Conservation (phyloP, 371 early-diverging fungal genomes). For the Mycotypha africana region DNA sequence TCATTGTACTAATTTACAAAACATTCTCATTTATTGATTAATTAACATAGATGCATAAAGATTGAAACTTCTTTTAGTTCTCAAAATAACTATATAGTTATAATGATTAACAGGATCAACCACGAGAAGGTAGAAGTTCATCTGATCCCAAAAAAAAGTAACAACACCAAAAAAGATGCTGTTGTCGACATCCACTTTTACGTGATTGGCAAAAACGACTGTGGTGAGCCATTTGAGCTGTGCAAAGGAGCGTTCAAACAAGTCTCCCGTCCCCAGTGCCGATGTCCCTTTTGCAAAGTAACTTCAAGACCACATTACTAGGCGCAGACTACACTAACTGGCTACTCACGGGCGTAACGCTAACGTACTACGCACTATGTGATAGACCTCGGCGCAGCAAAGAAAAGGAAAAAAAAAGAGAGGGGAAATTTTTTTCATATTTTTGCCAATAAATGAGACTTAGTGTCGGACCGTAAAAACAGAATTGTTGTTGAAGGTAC, state of each 20-base stretch:
- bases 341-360: slow-evolving; percentile 5
- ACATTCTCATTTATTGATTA: slow-evolving; percentile 8
- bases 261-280: slow-evolving; percentile 4
- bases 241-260: slow-evolving; percentile 5
- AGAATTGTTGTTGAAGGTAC: too few species aligned
- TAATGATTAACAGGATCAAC: slow-evolving; percentile 6
- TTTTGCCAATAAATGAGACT: too few species aligned
- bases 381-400: slow-evolving; percentile 2
- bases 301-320: slow-evolving; percentile 9
- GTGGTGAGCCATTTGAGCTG: slow-evolving; percentile 6
- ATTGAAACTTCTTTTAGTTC: slow-evolving; percentile 1
- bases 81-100: slow-evolving; percentile 4
- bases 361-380: slow-evolving; percentile 2
- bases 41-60: slow-evolving; percentile 5
- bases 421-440: too few species aligned
- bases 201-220: slow-evolving; percentile 4
- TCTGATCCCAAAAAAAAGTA: slow-evolving; percentile 5
- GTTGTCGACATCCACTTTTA: slow-evolving; percentile 4
- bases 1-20: slow-evolving; percentile 7
- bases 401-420: background rate
- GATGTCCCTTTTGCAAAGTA: slow-evolving; percentile 8
- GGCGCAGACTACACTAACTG: slow-evolving; percentile 4
- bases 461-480: too few species aligned
- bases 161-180: slow-evolving; percentile 2
- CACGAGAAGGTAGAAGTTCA: slow-evolving; percentile 6